Evolutionary conservation across 495 filamentous ascomycete genomes (phyloP).

Genomic region (Pyronema omphalodes): DNA sequence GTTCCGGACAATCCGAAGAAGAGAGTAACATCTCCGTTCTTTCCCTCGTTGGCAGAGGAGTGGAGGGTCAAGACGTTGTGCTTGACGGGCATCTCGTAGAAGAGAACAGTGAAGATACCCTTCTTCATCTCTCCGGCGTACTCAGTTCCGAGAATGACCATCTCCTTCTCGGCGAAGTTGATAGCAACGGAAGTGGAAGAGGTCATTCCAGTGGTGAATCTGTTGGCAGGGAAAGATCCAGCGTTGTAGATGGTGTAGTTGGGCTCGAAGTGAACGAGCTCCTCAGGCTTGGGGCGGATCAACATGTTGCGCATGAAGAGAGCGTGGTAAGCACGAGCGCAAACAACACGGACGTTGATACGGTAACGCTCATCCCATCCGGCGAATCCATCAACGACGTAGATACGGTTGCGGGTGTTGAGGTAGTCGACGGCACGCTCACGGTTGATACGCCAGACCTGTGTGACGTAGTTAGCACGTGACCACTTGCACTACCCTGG

Average conservation of each 20-base stretch:
- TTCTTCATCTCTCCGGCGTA: constrained; percentile 99
- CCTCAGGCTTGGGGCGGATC: constrained; percentile 74
- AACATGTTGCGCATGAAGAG: constrained; percentile 99
- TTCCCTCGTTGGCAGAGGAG: constrained; percentile 82
- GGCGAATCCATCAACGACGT: constrained; percentile 91
- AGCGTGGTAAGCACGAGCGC: constrained; percentile 96
- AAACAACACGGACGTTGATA: constrained; percentile 93
- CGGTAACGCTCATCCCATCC: constrained; percentile 98
- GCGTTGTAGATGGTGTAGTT: constrained; percentile 99
- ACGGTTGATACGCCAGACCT: constrained; percentile 99
- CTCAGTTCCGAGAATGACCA: constrained; percentile 98
- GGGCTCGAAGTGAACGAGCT: constrained; percentile 91
- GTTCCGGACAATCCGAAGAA: constrained; percentile 99
- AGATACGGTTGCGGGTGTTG: constrained; percentile 96
- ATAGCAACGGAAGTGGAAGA: constrained; percentile 75
- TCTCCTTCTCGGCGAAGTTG: constrained; percentile 78
- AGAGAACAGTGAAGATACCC: constrained; percentile 96
- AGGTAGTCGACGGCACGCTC: constrained; percentile 97
- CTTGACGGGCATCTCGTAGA: constrained; percentile 99
- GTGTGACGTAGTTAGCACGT: constrained; percentile 21
- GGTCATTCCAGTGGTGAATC: constrained; percentile 96
- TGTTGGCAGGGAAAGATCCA: constrained; percentile 93
- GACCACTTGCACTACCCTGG: not conserved
- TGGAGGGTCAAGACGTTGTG: constrained; percentile 97
- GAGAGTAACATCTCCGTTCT: constrained; percentile 79